phyloP scores from a whole-genome alignment of 2,329 filamentous ascomycete genomes.

The Hortaea werneckii region DNA sequence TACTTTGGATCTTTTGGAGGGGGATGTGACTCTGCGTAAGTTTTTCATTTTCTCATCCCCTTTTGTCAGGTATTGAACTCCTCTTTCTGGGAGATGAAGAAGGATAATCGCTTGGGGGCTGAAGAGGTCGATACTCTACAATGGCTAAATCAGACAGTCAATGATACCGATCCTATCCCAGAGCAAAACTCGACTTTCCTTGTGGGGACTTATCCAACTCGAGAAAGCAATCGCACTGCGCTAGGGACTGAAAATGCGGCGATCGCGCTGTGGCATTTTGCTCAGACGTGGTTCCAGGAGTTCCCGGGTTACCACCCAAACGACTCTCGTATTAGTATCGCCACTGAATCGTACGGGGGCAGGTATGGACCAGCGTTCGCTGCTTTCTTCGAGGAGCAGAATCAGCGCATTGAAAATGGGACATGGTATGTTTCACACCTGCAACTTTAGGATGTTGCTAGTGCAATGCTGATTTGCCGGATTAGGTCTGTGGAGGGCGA shows the following conservation, averaged over 20 bases:
- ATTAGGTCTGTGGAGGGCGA: neutral
- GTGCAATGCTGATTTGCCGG: too few relatives aligned
- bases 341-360: constrained; percentile 45
- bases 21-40: constrained; percentile 3
- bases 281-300: constrained; percentile 51
- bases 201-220: constrained; percentile 43
- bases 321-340: constrained; percentile 45
- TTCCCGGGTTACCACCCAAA: constrained; percentile 54
- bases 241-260: constrained; percentile 45
- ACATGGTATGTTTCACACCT: neutral
- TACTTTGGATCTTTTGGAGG: constrained; percentile 22
- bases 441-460: too few relatives aligned
- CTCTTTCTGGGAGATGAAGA: too few relatives aligned
- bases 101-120: too few relatives aligned
- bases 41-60: too few relatives aligned
- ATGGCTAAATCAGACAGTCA: too few relatives aligned
- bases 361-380: constrained; percentile 56
- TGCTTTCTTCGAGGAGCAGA: constrained; percentile 31
- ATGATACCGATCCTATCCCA: too few relatives aligned
- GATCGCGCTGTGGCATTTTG: constrained; percentile 49
- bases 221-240: constrained; percentile 34
- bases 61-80: too few relatives aligned
- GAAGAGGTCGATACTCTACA: too few relatives aligned
- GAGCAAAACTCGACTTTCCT: constrained; percentile 36
- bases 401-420: neutral